phyloP scores from a whole-genome alignment of 192 early-diverging fungal species.

The Umbelopsis sp. region DNA sequence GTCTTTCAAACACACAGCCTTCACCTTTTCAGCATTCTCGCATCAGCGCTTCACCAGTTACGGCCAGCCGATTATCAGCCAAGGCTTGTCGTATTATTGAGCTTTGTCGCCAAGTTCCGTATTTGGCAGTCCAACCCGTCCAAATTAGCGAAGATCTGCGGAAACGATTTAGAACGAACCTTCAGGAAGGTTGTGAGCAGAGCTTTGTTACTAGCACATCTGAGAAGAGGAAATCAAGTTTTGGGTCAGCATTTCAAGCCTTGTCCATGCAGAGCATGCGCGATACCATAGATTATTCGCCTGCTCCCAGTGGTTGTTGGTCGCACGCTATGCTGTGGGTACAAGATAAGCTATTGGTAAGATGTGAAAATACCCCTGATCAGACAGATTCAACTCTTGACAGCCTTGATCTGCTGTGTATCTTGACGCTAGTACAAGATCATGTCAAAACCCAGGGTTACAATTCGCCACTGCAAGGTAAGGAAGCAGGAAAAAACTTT shows the following conservation, averaged over 20 bases:
- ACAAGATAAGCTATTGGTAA: conserved; percentile 5
- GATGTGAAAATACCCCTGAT: neutral
- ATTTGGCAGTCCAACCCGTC: conserved; percentile 26
- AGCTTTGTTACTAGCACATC: neutral
- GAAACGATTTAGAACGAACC: conserved; percentile 12
- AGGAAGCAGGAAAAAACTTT: neutral
- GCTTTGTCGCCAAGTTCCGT: neutral
- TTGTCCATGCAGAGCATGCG: conserved; percentile 16
- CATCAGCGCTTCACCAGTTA: neutral
- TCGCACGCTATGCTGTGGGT: conserved; percentile 18
- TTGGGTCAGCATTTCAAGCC: neutral
- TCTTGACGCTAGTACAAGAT: neutral
- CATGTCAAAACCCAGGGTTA: neutral
- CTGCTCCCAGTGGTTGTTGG: neutral
- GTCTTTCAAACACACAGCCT: neutral
- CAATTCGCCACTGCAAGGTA: neutral
- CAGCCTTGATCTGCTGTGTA: neutral
- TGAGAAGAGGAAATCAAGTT: conserved; percentile 8
- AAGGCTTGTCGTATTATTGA: conserved; percentile 18
- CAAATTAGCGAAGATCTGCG: conserved; percentile 33
- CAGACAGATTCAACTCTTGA: neutral
- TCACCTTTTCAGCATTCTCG: conserved; percentile 23
- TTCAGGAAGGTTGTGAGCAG: conserved; percentile 21
- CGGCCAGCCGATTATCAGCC: neutral
- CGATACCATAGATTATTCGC: conserved; percentile 19